Percentiles rank a stretch among this genome's conserved stretches.
Conservation (phyloP, 2,329 filamentous ascomycete genomes). For the Lecanosticta acicola region DNA sequence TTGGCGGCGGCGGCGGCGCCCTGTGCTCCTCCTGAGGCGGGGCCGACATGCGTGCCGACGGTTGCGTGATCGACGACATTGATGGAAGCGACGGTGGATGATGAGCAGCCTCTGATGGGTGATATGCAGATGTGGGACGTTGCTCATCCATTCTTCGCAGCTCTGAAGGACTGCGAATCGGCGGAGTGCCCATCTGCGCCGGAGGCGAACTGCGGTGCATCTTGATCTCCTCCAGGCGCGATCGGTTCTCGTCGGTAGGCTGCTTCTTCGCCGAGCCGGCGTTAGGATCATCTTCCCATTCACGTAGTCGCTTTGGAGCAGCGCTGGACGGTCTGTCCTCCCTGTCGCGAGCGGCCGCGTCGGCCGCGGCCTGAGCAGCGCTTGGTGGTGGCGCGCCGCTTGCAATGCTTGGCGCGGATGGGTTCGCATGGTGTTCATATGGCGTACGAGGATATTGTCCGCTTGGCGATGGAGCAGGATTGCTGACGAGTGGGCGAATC, state of each 20-base stretch:
- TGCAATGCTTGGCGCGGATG: conserved; percentile 55
- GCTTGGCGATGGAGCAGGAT: conserved; percentile 68
- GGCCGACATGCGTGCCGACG: conserved; percentile 50
- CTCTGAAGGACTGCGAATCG: conserved; percentile 73
- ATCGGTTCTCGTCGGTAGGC: conserved; percentile 79
- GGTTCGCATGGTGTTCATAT: conserved; percentile 69
- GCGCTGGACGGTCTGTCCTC: conserved; percentile 74
- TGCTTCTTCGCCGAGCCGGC: conserved; percentile 65
- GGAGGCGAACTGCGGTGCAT: conserved; percentile 58
- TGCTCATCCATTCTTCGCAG: conserved; percentile 56
- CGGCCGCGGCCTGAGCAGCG: conserved; percentile 52
- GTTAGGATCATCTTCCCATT: conserved; percentile 77
- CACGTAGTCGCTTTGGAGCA: conserved; percentile 75
- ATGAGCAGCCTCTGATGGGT: conserved; percentile 88
- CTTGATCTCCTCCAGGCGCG: conserved; percentile 76
- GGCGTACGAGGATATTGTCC: conserved; percentile 74
- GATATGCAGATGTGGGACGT: conserved; percentile 64
- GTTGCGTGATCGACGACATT: conserved; percentile 42
- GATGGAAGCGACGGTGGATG: conserved; percentile 63
- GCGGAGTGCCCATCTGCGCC: conserved; percentile 53
- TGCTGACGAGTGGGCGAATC: conserved; percentile 74
- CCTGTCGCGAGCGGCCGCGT: conserved; percentile 59
- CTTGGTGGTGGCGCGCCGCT: conserved; percentile 64
- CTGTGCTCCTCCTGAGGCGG: conserved; percentile 42
- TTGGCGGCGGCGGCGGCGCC: conserved; percentile 21